Conservation (phyloP, 1,284 basidiomycete species). For the Marasmius tenuissimus region DNA sequence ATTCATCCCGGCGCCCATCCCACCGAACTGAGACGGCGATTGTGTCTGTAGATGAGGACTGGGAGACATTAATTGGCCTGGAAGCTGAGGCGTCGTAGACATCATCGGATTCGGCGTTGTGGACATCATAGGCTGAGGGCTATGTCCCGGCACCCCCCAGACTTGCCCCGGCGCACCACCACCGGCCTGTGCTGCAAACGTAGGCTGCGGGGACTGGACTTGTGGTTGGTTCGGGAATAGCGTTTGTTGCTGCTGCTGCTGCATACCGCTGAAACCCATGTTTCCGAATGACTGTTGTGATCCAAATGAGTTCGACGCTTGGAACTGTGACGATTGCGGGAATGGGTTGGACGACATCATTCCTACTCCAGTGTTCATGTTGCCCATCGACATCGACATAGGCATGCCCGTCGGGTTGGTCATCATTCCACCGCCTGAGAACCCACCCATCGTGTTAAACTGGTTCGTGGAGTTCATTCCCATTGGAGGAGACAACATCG, state of each 20-base stretch:
- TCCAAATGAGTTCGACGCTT: conserved; percentile 18
- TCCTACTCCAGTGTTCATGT: conserved; percentile 4
- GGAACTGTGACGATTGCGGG: conserved; percentile 22
- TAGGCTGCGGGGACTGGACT: conserved; percentile 8
- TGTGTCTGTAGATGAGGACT: conserved; percentile 17
- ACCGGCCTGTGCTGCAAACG: conserved; percentile 10
- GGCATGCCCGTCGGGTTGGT: conserved; percentile 10
- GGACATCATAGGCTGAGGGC: conserved; percentile 25
- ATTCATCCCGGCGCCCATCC: conserved; percentile 22
- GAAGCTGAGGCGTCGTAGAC: conserved; percentile 20
- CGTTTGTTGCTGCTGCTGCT: conserved; percentile 16
- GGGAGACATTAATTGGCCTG: conserved; percentile 20
- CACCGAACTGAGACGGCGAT: conserved; percentile 15
- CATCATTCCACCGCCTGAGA: conserved; percentile 12
- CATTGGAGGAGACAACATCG: conserved; percentile 5
- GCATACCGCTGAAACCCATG: conserved; percentile 16
- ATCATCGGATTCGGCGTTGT: conserved; percentile 22
- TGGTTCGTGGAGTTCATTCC: conserved; percentile 9
- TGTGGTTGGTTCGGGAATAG: conserved; percentile 13
- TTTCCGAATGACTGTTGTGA: conserved; percentile 14
- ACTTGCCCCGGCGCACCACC: not conserved
- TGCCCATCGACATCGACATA: conserved; percentile 10
- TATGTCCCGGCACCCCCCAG: conserved; percentile 21
- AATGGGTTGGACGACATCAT: conserved; percentile 13
- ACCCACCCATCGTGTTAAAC: conserved; percentile 14